Conservation (phyloP, 73 alveolate species). For the Uronychia binucleata region DNA sequence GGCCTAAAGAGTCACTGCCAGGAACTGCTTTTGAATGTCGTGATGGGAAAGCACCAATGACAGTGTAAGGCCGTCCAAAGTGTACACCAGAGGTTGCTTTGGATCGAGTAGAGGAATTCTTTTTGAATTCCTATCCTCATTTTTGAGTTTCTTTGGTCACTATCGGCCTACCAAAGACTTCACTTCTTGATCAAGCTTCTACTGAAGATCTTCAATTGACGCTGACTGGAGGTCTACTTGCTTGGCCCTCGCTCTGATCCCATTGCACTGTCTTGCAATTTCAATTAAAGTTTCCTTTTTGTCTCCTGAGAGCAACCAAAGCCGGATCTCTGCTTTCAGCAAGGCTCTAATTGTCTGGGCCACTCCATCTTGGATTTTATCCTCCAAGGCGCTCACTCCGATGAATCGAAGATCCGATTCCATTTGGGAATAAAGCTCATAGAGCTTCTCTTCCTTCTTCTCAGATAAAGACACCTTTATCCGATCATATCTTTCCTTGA, state of each 20-base stretch:
- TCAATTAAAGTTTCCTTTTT: slow-evolving; percentile 27
- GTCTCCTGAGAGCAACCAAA: slow-evolving; percentile 57
- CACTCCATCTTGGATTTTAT: slow-evolving; percentile 76
- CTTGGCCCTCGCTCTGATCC: neutral
- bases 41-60: neutral
- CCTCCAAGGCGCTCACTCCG: slow-evolving; percentile 89
- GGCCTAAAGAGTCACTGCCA: slow-evolving; percentile 17
- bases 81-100: neutral
- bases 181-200: slow-evolving; percentile 10
- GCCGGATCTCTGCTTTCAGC: slow-evolving; percentile 54
- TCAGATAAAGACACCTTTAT: slow-evolving; percentile 12
- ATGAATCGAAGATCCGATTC: slow-evolving; percentile 71
- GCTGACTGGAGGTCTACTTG: slow-evolving; percentile 27
- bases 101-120: slow-evolving; percentile 1
- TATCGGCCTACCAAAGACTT: slow-evolving; percentile 33
- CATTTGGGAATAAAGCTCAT: slow-evolving; percentile 65
- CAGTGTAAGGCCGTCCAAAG: neutral
- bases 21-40: slow-evolving; percentile 1
- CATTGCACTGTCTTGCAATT: slow-evolving; percentile 3
- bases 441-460: slow-evolving; percentile 31
- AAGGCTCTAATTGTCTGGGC: slow-evolving; percentile 65
- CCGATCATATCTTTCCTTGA: slow-evolving; percentile 6
- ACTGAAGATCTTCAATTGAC: slow-evolving; percentile 55
- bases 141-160: neutral
- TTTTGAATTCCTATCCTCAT: slow-evolving; percentile 13